Percentiles rank a stretch among this genome's conserved stretches.
These are phyloP conservation scores for Trichosporon sp. DNA, from an alignment of 1,284 basidiomycete species.

Conservation along the genomic window DNA sequence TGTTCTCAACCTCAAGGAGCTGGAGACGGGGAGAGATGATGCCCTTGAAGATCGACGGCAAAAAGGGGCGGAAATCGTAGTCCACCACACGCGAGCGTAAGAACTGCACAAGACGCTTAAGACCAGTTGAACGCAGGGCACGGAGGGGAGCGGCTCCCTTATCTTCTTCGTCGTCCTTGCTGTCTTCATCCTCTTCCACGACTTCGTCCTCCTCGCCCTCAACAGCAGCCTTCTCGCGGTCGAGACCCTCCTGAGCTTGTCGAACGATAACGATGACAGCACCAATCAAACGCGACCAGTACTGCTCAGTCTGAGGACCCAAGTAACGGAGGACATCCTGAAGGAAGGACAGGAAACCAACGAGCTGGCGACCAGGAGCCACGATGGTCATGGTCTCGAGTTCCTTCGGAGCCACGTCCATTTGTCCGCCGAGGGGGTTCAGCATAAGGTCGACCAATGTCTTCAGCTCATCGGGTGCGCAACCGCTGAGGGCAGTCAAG, in stretches of 20 bases:
- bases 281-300: conserved; percentile 70
- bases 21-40: conserved; percentile 79
- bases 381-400: conserved; percentile 13
- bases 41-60: conserved; percentile 61
- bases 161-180: conserved; percentile 43
- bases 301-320: conserved; percentile 60
- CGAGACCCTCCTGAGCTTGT: conserved; percentile 59
- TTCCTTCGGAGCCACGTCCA: neutral
- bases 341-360: conserved; percentile 78
- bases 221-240: conserved; percentile 49
- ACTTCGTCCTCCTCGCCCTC: conserved; percentile 42
- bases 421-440: conserved; percentile 56
- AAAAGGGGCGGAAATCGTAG: conserved; percentile 72
- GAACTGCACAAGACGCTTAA: conserved; percentile 85
- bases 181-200: conserved; percentile 41
- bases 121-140: conserved; percentile 69
- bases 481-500: conserved; percentile 65
- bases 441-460: conserved; percentile 87
- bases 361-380: conserved; percentile 64
- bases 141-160: conserved; percentile 53
- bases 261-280: conserved; percentile 61
- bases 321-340: conserved; percentile 75
- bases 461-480: conserved; percentile 66
- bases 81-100: conserved; percentile 60
- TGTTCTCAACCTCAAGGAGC: conserved; percentile 74